Conservation (phyloP, 1,284 basidiomycete genomes). For the Sporisorium sorghi region DNA sequence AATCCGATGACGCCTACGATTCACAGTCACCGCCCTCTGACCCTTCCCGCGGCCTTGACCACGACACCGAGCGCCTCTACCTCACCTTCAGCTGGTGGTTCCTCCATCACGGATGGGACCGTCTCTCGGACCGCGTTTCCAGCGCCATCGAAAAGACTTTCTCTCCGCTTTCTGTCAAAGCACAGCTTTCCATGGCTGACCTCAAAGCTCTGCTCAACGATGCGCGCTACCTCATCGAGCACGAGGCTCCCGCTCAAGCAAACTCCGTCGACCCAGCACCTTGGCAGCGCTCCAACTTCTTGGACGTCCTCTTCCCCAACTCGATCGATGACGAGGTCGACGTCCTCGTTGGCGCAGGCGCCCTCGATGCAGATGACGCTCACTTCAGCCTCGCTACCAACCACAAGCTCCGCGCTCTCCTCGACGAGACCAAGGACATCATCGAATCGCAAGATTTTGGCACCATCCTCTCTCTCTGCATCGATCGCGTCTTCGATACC, state of each 20-base stretch:
- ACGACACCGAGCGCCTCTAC: slow-evolving; percentile 80
- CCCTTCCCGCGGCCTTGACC: slow-evolving; percentile 34
- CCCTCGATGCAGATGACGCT: slow-evolving; percentile 34
- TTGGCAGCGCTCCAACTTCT: slow-evolving; percentile 39
- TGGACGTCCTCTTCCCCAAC: slow-evolving; percentile 62
- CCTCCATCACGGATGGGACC: slow-evolving; percentile 87
- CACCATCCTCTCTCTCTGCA: slow-evolving; percentile 76
- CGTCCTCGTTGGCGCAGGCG: slow-evolving; percentile 64
- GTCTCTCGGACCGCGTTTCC: slow-evolving; percentile 79
- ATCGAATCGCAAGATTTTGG: slow-evolving; percentile 79
- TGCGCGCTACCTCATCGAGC: slow-evolving; percentile 39
- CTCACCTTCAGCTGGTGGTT: slow-evolving; percentile 91
- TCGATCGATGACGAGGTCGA: slow-evolving; percentile 51
- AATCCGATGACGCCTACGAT: slow-evolving; percentile 16
- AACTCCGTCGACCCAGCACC: slow-evolving; percentile 1
- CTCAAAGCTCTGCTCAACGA: slow-evolving; percentile 71
- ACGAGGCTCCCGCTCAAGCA: slow-evolving; percentile 7
- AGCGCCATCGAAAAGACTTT: slow-evolving; percentile 83
- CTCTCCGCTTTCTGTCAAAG: slow-evolving; percentile 78
- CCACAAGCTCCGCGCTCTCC: slow-evolving; percentile 75
- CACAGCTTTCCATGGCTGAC: slow-evolving; percentile 77
- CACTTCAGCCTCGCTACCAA: slow-evolving; percentile 65
- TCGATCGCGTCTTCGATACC: slow-evolving; percentile 77
- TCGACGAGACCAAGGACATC: slow-evolving; percentile 78
- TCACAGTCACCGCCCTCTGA: slow-evolving; percentile 6